These are phyloP conservation scores for Magnusiomyces paraingens DNA, from an alignment of 1,139 yeast species.

Conservation along the genomic window DNA sequence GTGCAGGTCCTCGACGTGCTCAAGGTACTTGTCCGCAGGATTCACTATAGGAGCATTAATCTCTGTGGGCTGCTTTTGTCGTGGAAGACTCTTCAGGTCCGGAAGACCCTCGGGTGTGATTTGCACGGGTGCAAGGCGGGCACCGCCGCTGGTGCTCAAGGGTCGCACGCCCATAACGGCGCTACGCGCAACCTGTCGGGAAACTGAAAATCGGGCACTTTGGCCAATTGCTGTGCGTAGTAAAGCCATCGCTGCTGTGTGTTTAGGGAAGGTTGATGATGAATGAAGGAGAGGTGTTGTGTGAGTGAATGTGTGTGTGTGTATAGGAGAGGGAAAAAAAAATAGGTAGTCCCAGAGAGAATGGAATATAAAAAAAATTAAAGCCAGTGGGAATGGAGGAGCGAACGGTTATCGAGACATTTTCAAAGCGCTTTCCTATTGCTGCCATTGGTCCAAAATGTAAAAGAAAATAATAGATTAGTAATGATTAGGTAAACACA, in stretches of 20 bases:
- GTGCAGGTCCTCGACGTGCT: conserved; percentile 67
- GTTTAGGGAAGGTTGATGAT: not conserved
- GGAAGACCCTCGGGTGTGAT: conserved; percentile 31
- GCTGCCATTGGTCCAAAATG: no score
- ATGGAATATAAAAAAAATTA: not conserved
- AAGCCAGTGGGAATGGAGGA: not conserved
- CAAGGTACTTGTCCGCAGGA: conserved; percentile 72
- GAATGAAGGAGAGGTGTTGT: not conserved
- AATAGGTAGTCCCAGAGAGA: not conserved
- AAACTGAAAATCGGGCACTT: not conserved
- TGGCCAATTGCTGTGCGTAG: conserved; percentile 6
- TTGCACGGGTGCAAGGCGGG: conserved; percentile 19
- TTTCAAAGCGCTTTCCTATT: no score
- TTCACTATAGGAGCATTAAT: conserved; percentile 58
- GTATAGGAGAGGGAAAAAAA: not conserved
- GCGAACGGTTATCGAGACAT: no score
- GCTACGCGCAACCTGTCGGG: not conserved
- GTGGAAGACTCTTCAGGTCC: conserved; percentile 30
- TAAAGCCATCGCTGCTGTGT: conserved; percentile 1
- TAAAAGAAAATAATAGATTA: not conserved
- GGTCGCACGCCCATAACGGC: conserved; percentile 7
- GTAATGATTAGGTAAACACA: not conserved
- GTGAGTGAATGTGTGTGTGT: not conserved
- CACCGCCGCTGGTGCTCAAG: conserved; percentile 8
- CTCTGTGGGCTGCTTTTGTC: conserved; percentile 31